phyloP scores from a whole-genome alignment of 202 grass and related monocot species.

The Miscanthus sacchariflorus region DNA sequence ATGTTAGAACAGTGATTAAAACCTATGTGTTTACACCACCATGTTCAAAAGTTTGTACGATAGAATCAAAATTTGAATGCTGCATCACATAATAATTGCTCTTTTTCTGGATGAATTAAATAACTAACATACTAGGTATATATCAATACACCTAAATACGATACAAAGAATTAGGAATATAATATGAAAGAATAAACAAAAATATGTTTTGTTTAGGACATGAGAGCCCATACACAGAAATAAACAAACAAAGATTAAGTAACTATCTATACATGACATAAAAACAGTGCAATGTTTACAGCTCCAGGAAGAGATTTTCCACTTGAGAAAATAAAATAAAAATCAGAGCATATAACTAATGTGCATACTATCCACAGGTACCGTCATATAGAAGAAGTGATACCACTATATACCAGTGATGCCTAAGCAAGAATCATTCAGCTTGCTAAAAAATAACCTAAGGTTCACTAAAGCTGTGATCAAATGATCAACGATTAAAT shows the following conservation, averaged over 20 bases:
- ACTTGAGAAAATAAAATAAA: background rate
- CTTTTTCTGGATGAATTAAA: background rate
- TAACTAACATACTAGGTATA: background rate
- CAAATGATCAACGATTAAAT: background rate
- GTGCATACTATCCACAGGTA: conserved; percentile 4
- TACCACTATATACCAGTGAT: background rate
- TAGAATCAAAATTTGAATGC: background rate
- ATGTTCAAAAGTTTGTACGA: background rate
- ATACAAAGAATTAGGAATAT: conserved; percentile 23
- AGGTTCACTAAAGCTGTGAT: background rate
- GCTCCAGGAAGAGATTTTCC: background rate
- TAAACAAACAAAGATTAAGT: background rate
- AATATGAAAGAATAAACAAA: conserved; percentile 20
- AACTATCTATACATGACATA: background rate
- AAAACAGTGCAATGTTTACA: background rate
- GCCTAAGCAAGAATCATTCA: background rate
- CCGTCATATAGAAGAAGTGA: background rate
- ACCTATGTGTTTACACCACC: background rate
- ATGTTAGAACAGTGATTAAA: conserved; percentile 16
- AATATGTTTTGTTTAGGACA: conserved; percentile 9
- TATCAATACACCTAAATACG: background rate
- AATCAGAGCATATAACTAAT: background rate
- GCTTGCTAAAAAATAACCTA: background rate
- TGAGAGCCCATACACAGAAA: background rate
- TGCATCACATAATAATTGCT: conserved; percentile 3